phyloP scores from a whole-genome alignment of 148 eudicot species.

The Amaranthus cruentus region DNA sequence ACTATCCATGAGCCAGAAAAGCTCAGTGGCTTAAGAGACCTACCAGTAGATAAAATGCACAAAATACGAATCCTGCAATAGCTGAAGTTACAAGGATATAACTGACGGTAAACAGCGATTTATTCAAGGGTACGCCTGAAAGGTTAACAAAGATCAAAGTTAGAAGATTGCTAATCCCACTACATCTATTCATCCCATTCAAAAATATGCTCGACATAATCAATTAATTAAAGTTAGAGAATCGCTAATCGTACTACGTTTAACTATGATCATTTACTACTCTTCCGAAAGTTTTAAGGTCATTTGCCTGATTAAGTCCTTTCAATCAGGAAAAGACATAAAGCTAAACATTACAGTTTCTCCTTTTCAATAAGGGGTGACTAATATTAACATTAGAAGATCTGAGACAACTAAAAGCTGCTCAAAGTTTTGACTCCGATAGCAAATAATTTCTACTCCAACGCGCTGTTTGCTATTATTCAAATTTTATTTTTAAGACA shows the following conservation, averaged over 20 bases:
- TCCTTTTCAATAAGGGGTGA: not conserved
- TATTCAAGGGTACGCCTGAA: slow-evolving; percentile 75
- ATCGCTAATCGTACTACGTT: too few species aligned
- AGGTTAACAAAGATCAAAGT: not conserved
- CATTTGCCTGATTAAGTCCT: not conserved
- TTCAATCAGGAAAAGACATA: not conserved
- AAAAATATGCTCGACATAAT: too few species aligned
- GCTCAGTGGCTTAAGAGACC: slow-evolving; percentile 16
- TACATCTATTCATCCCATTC: not conserved
- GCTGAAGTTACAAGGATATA: slow-evolving; percentile 68
- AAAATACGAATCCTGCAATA: slow-evolving; percentile 65
- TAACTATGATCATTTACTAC: too few species aligned
- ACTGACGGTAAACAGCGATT: slow-evolving; percentile 69
- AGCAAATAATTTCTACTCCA: not conserved
- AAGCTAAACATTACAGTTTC: not conserved
- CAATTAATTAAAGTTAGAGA: too few species aligned
- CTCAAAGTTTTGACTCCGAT: not conserved
- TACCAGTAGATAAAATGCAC: slow-evolving; percentile 61
- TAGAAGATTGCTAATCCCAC: slow-evolving; percentile 9
- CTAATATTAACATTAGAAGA: not conserved
- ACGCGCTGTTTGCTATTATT: not conserved
- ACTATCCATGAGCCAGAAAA: too few species aligned
- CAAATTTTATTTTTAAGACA: not conserved
- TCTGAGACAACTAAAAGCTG: not conserved
- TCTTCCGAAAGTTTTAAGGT: too few species aligned